These are phyloP conservation scores for Teratosphaeria pseudoeucalypti DNA, from an alignment of 2,329 filamentous ascomycete species.

Conservation along the genomic window DNA sequence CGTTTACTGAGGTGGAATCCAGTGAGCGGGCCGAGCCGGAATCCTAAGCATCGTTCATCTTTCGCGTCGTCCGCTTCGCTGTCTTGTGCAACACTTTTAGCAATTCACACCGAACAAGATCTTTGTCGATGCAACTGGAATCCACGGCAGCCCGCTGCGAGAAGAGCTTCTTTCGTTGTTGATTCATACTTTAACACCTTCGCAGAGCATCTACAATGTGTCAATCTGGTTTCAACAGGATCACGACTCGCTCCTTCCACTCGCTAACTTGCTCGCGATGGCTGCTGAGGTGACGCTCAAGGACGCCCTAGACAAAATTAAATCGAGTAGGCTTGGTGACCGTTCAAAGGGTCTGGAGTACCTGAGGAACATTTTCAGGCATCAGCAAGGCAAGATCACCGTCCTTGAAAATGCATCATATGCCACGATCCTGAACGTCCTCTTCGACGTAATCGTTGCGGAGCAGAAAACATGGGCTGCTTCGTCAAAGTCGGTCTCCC, in stretches of 20 bases:
- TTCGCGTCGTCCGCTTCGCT: neutral
- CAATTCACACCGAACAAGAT: neutral
- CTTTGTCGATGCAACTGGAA: neutral
- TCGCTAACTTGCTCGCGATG: neutral
- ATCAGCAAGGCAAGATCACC: conserved; percentile 32
- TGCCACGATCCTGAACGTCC: conserved; percentile 66
- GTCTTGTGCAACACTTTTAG: neutral
- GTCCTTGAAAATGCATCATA: conserved; percentile 64
- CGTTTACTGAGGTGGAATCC: neutral
- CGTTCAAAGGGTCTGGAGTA: conserved; percentile 44
- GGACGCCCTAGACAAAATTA: conserved; percentile 25
- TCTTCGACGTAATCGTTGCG: conserved; percentile 58
- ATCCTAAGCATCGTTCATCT: neutral
- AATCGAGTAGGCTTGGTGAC: conserved; percentile 34
- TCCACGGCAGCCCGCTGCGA: neutral
- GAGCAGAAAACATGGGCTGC: conserved; percentile 59
- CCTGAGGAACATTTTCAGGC: conserved; percentile 45
- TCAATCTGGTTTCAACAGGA: neutral
- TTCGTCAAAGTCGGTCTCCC: conserved; percentile 35
- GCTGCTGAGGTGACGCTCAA: conserved; percentile 1
- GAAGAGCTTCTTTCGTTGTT: neutral
- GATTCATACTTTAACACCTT: neutral
- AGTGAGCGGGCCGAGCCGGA: neutral
- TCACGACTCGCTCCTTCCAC: neutral
- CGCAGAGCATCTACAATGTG: neutral